These are phyloP conservation scores for Debaryomycetaceae sp. DNA, from an alignment of 1,139 yeast species.

Conservation along the genomic window DNA sequence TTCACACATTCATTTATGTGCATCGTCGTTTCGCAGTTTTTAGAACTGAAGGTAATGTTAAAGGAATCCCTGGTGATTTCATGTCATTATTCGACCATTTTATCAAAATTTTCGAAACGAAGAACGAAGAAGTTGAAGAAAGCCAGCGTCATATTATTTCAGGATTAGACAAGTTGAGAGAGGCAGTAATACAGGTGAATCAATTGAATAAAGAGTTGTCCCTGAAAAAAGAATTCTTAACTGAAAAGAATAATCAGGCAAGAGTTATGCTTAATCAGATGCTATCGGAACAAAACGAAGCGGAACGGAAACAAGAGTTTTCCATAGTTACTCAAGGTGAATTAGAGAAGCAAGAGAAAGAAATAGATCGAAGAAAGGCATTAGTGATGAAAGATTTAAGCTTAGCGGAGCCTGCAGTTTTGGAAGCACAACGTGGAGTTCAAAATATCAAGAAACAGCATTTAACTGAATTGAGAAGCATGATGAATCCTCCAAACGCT, in stretches of 20 bases:
- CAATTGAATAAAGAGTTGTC: slow-evolving; percentile 55
- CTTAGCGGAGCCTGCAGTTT: slow-evolving; percentile 78
- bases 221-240: slow-evolving; percentile 48
- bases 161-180: slow-evolving; percentile 75
- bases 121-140: slow-evolving; percentile 54
- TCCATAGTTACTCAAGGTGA: slow-evolving; percentile 75
- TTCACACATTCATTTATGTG: slow-evolving; percentile 45
- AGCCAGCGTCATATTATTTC: slow-evolving; percentile 67
- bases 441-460: slow-evolving; percentile 91
- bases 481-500: slow-evolving; percentile 88
- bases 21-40: slow-evolving; percentile 28
- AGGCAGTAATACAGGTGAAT: slow-evolving; percentile 72
- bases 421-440: slow-evolving; percentile 84
- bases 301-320: slow-evolving; percentile 86
- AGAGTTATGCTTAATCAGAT: slow-evolving; percentile 67
- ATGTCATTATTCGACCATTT: slow-evolving; percentile 53
- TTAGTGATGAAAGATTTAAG: slow-evolving; percentile 63
- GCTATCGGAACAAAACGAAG: slow-evolving; percentile 88
- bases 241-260: slow-evolving; percentile 65
- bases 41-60: slow-evolving; percentile 1
- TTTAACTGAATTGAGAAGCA: slow-evolving; percentile 81
- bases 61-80: slow-evolving; percentile 47
- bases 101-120: slow-evolving; percentile 35
- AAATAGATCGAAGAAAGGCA: slow-evolving; percentile 53
- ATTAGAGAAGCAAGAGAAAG: slow-evolving; percentile 62